phyloP scores from a whole-genome alignment of 2,329 filamentous ascomycete genomes.

The Ciborinia camelliae region DNA sequence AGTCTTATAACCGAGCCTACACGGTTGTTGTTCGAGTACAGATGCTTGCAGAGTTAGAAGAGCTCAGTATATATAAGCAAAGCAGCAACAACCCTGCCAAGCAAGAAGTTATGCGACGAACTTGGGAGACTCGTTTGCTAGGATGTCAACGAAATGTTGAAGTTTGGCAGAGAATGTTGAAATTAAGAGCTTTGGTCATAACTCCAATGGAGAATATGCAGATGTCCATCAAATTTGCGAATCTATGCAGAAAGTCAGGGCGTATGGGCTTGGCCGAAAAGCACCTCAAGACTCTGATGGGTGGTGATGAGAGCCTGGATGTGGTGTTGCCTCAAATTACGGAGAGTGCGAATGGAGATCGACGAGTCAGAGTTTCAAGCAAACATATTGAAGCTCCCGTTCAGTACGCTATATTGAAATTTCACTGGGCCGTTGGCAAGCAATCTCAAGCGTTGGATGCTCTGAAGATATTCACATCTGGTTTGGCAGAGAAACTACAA shows the following conservation, averaged over 20 bases:
- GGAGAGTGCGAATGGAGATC: conserved; percentile 34
- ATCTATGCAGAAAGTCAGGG: conserved; percentile 93
- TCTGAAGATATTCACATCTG: conserved; percentile 58
- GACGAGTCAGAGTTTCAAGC: conserved; percentile 21
- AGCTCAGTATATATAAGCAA: conserved; percentile 97
- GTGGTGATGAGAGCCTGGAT: conserved; percentile 61
- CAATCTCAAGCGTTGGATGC: conserved; percentile 57
- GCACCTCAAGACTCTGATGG: conserved; percentile 86
- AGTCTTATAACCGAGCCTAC: conserved; percentile 97
- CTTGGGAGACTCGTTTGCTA: conserved; percentile 92
- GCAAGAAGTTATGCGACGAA: conserved; percentile 84
- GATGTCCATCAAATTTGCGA: conserved; percentile 99
- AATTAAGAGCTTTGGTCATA: conserved; percentile 88
- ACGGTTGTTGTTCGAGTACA: conserved; percentile 97
- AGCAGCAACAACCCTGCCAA: conserved; percentile 74
- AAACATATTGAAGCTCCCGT: conserved; percentile 61
- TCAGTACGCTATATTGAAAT: conserved; percentile 95
- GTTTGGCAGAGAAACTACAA: conserved; percentile 46
- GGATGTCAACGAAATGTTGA: conserved; percentile 97
- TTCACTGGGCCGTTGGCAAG: conserved; percentile 85
- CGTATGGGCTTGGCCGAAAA: conserved; percentile 94
- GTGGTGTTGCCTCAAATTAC: conserved; percentile 50
- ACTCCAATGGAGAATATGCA: conserved; percentile 90
- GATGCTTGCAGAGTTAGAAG: conserved; percentile 97
- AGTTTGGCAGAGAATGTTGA: conserved; percentile 97